Evolutionary conservation across 2,329 filamentous ascomycete species (phyloP).

Genomic region (Venturiaceae sp.): DNA sequence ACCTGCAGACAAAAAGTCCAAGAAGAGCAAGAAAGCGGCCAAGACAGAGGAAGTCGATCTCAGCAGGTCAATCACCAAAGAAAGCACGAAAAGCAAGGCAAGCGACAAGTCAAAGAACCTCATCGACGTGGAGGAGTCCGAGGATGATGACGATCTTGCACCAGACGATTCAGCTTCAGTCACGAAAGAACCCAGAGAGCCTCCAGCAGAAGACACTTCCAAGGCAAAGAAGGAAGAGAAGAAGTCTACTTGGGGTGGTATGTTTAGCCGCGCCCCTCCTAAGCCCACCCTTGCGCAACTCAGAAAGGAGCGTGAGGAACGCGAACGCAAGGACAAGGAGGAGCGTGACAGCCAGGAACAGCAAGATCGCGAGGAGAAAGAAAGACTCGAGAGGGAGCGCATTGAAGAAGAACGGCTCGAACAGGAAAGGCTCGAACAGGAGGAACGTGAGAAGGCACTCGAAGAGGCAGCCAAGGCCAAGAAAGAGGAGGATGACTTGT

Average conservation of each 20-base stretch:
- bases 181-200: background rate
- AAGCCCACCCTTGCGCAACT: background rate
- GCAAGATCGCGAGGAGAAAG: conserved; percentile 17
- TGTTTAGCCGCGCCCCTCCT: background rate
- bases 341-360: conserved; percentile 23
- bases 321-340: conserved; percentile 34
- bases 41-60: conserved; percentile 14
- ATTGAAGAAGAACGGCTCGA: conserved; percentile 21
- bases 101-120: conserved; percentile 1
- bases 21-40: conserved; percentile 24
- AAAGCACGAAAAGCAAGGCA: background rate
- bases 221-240: conserved; percentile 1
- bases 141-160: conserved; percentile 3
- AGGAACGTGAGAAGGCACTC: conserved; percentile 15
- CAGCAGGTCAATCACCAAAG: conserved; percentile 3
- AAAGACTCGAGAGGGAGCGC: conserved; percentile 17
- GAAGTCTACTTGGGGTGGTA: background rate
- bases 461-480: conserved; percentile 16
- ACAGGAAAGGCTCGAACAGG: conserved; percentile 18
- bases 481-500: conserved; percentile 12
- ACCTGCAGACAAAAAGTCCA: background rate
- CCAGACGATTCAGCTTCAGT: conserved; percentile 8
- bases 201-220: background rate
- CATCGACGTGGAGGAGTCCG: background rate
- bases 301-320: conserved; percentile 19